phyloP scores from a whole-genome alignment of 768 basidiomycete genomes.

The Kwoniella heveanensis region DNA sequence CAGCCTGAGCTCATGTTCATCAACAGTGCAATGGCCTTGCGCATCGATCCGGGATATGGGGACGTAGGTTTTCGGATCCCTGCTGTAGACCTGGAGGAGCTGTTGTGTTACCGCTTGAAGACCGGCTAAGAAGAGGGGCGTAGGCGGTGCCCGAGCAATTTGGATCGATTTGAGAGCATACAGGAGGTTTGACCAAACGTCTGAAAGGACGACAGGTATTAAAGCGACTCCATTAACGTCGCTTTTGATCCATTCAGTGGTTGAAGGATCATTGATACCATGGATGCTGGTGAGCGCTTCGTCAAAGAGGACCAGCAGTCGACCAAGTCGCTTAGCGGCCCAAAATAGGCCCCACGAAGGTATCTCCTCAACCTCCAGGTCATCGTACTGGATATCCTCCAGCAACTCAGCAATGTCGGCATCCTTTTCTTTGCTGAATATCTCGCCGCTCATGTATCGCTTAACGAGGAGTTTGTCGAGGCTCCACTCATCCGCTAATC shows the following conservation, averaged over 20 bases:
- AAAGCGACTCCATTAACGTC: constrained; percentile 4
- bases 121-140: constrained; percentile 25
- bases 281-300: constrained; percentile 31
- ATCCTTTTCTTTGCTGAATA: constrained; percentile 31
- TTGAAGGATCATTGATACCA: constrained; percentile 22
- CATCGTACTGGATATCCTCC: constrained; percentile 30
- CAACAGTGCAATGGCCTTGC: constrained; percentile 9
- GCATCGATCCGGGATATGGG: constrained; percentile 28
- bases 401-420: constrained; percentile 26
- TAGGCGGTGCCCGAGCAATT: constrained; percentile 6
- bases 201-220: constrained; percentile 29
- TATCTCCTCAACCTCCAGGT: constrained; percentile 33
- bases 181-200: constrained; percentile 39
- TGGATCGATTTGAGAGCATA: constrained; percentile 25
- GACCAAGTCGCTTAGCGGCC: constrained; percentile 29
- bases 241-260: constrained; percentile 21
- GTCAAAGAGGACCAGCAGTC: constrained; percentile 35
- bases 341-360: constrained; percentile 44
- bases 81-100: constrained; percentile 34
- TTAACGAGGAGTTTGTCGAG: constrained; percentile 40
- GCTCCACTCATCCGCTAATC: constrained; percentile 21
- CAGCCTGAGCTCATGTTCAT: constrained; percentile 19
- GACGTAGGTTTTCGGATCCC: constrained; percentile 39
- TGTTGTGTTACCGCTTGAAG: constrained; percentile 31
- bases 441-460: constrained; percentile 41